Percentiles rank a stretch among this genome's conserved stretches.
phyloP scores from a whole-genome alignment of 352 stramenopile genomes.

The Thalassiosira livingstoniorum region DNA sequence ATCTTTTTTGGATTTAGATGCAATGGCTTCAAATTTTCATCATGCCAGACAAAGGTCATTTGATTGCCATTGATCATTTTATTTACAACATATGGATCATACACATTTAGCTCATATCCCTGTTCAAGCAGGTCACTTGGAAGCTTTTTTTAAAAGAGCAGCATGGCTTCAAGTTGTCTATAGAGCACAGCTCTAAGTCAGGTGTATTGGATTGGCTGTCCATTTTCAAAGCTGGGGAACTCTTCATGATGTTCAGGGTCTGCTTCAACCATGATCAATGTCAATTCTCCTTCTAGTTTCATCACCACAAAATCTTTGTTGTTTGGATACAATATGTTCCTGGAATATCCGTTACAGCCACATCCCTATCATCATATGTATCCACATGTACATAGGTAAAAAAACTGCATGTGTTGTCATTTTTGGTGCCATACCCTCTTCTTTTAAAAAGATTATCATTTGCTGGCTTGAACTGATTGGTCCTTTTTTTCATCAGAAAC shows the following conservation, averaged over 20 bases:
- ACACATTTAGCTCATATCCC: background rate
- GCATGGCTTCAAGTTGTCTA: background rate
- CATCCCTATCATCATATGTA: slow-evolving; percentile 17
- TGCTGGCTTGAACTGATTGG: background rate
- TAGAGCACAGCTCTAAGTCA: slow-evolving; percentile 7
- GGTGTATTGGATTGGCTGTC: too few species aligned
- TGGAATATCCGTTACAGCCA: slow-evolving; percentile 23
- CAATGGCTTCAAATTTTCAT: background rate
- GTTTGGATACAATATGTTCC: slow-evolving; percentile 30
- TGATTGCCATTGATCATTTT: too few species aligned
- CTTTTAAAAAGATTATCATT: background rate
- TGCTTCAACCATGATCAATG: slow-evolving; percentile 25
- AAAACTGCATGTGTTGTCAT: background rate
- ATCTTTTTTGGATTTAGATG: background rate
- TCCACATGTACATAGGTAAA: slow-evolving; percentile 3
- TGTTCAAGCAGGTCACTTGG: background rate
- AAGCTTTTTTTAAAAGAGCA: background rate
- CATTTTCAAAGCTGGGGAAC: slow-evolving; percentile 25
- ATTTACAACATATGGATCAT: too few species aligned
- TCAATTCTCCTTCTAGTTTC: background rate
- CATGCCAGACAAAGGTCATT: too few species aligned
- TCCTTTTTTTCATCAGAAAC: slow-evolving; percentile 2
- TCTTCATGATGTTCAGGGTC: slow-evolving; percentile 33
- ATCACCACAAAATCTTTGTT: slow-evolving; percentile 21
- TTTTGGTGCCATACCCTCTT: background rate